These are phyloP conservation scores for Neurospora discreta DNA, from an alignment of 495 filamentous ascomycete species.

Conservation along the genomic window DNA sequence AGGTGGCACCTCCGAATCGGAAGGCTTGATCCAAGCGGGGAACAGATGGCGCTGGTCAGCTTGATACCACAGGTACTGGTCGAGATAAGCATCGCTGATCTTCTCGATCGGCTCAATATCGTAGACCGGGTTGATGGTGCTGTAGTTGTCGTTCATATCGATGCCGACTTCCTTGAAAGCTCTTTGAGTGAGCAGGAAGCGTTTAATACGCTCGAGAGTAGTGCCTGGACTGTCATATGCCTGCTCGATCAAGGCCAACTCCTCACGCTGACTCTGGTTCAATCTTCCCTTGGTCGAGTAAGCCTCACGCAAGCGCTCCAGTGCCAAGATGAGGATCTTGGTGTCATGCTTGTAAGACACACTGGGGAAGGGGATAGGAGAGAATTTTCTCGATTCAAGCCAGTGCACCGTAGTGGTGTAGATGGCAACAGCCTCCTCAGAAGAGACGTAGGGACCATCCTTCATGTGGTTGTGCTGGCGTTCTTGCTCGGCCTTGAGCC, in stretches of 20 bases:
- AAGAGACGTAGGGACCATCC: slow-evolving; percentile 96
- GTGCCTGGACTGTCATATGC: slow-evolving; percentile 97
- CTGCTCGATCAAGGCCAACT: slow-evolving; percentile 94
- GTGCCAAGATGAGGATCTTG: slow-evolving; percentile 93
- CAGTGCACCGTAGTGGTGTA: slow-evolving; percentile 99
- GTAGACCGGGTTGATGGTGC: slow-evolving; percentile 96
- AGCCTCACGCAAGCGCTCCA: slow-evolving; percentile 88
- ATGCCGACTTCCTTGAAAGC: slow-evolving; percentile 99
- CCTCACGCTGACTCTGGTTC: slow-evolving; percentile 96
- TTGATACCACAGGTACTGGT: slow-evolving; percentile 99
- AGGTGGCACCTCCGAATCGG: slow-evolving; percentile 97
- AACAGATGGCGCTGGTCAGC: slow-evolving; percentile 97
- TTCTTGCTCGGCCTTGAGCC: slow-evolving; percentile 98
- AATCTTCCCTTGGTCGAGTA: slow-evolving; percentile 96
- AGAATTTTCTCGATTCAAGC: slow-evolving; percentile 97
- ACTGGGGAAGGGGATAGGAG: slow-evolving; percentile 96
- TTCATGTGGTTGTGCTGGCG: slow-evolving; percentile 99
- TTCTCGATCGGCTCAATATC: slow-evolving; percentile 99
- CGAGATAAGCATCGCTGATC: slow-evolving; percentile 97
- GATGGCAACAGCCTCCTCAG: slow-evolving; percentile 96
- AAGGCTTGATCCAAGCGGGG: slow-evolving; percentile 98
- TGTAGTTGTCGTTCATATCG: slow-evolving; percentile 99
- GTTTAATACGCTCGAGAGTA: slow-evolving; percentile 92
- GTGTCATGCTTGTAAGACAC: slow-evolving; percentile 99
- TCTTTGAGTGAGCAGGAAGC: slow-evolving; percentile 90